Evolutionary conservation across 139 green algal genomes (phyloP).

Genomic region (Chlamydomonas incerta): DNA sequence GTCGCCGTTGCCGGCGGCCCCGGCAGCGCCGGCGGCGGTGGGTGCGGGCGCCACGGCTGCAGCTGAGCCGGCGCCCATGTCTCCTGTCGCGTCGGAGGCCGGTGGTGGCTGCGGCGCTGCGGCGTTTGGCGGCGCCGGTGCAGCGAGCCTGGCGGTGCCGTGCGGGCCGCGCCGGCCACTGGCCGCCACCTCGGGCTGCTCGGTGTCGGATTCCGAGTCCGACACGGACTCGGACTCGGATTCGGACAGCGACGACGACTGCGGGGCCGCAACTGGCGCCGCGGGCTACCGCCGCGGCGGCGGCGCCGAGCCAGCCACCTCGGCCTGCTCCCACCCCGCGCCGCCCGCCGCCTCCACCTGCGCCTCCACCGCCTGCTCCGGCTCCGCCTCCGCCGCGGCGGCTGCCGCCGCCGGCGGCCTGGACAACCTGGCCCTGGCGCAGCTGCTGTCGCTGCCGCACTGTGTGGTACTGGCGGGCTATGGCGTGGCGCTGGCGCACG

Average conservation of each 20-base stretch:
- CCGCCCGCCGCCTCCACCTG: not conserved
- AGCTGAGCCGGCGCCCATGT: no score
- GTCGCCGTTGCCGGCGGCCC: no score
- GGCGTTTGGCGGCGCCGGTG: no score
- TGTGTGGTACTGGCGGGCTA: conserved; percentile 11
- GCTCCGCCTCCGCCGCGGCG: not conserved
- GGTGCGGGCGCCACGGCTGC: no score
- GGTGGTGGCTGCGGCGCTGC: no score
- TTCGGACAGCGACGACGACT: not conserved
- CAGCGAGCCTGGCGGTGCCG: not conserved
- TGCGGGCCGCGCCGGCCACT: not conserved
- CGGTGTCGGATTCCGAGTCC: not conserved
- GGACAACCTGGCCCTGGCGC: not conserved
- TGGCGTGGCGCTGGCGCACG: conserved; percentile 18
- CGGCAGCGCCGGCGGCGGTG: no score
- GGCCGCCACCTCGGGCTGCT: not conserved
- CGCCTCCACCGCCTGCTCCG: not conserved
- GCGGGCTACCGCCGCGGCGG: not conserved
- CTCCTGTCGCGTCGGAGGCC: no score
- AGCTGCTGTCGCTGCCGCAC: conserved; percentile 5
- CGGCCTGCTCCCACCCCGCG: not conserved
- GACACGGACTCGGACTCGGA: not conserved
- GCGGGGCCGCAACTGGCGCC: not conserved
- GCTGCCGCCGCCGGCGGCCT: not conserved
- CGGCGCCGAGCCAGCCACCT: conserved; percentile 1